Conservation (phyloP, 192 early-diverging fungal species). For the Neocallimastix lanati region DNA sequence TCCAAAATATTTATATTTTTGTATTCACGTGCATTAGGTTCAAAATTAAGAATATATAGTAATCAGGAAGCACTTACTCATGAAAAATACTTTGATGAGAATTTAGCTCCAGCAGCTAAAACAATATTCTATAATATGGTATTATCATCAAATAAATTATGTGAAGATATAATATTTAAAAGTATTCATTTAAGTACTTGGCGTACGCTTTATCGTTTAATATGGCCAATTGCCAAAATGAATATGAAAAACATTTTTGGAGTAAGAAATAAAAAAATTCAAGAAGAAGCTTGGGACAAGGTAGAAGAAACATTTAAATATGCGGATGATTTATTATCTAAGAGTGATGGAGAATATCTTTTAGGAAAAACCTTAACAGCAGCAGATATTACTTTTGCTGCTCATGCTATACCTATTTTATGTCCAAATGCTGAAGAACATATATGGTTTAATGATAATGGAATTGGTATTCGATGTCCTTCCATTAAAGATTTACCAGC, state of each 20-base stretch:
- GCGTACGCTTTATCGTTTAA: not conserved
- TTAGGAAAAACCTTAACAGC: not conserved
- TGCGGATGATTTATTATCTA: not conserved
- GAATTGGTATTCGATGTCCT: not conserved
- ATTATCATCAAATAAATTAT: not conserved
- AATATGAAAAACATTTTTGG: not conserved
- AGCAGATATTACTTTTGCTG: not conserved
- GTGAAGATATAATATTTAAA: not conserved
- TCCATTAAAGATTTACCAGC: not conserved
- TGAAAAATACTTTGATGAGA: not conserved
- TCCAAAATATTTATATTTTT: not conserved
- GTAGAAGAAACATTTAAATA: not conserved
- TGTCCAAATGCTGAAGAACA: not conserved
- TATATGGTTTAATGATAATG: not conserved
- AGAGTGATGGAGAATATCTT: not conserved
- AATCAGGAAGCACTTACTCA: not conserved
- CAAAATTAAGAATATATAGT: not conserved
- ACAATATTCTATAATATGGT: not conserved
- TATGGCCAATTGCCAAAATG: not conserved
- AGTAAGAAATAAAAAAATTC: not conserved
- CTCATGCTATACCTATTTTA: not conserved
- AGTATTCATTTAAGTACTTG: not conserved
- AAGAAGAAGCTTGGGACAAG: not conserved
- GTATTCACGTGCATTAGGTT: not conserved
- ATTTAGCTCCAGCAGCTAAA: not conserved